Evolutionary conservation across 331 rosid species (phyloP).

Genomic region (Acacia pycnantha): DNA sequence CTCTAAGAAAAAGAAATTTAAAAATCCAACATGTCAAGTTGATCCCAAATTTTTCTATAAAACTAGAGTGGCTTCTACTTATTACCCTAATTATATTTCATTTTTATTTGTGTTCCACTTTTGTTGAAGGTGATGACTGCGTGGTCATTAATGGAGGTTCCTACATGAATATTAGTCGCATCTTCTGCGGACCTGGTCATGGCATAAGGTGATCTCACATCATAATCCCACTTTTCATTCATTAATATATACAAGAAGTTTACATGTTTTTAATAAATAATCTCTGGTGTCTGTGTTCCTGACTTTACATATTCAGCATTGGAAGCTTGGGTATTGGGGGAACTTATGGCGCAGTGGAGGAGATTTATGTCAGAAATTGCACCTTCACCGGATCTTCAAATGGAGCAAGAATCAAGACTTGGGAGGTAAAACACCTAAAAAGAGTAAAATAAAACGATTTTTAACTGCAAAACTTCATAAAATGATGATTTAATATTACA

Average conservation of each 20-base stretch:
- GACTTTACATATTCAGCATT: constrained; percentile 26
- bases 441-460: neutral
- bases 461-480: neutral
- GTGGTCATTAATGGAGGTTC: constrained; percentile 34
- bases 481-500: neutral
- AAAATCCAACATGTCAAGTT: neutral
- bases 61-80: neutral
- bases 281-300: neutral
- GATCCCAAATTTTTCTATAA: too few species aligned
- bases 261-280: neutral
- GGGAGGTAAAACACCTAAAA: constrained; percentile 33
- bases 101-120: neutral
- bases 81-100: neutral
- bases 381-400: constrained; percentile 34
- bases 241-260: neutral
- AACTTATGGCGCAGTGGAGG: constrained; percentile 31
- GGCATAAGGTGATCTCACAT: constrained; percentile 39
- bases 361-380: constrained; percentile 45
- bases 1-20: neutral
- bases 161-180: constrained; percentile 25
- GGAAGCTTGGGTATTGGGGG: constrained; percentile 48
- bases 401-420: constrained; percentile 71
- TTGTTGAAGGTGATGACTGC: constrained; percentile 44
- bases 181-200: constrained; percentile 50
- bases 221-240: neutral